phyloP scores from a whole-genome alignment of 129 eudicot genomes.

The Apium graveolens region DNA sequence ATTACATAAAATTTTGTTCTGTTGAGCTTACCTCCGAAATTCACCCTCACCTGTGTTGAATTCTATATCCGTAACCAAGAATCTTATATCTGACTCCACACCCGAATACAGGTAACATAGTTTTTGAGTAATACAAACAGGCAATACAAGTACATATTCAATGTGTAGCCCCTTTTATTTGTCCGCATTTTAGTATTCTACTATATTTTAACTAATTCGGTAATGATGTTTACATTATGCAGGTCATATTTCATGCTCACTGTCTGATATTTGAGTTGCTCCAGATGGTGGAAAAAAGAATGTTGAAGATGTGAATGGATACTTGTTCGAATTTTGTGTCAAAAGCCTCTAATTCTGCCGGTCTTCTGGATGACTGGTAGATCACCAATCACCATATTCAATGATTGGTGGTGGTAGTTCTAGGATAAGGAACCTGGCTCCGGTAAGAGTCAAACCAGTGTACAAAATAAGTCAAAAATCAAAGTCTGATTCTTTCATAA shows the following conservation, averaged over 20 bases:
- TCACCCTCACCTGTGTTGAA: too few species aligned
- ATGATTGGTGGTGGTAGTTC: conserved; percentile 36
- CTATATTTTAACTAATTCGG: neutral
- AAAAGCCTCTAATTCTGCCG: conserved; percentile 27
- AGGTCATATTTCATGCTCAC: conserved; percentile 80
- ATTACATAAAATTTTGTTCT: too few species aligned
- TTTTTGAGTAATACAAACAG: neutral
- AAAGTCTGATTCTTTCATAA: conserved; percentile 40
- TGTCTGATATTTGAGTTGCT: conserved; percentile 55
- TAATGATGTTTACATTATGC: conserved; percentile 20
- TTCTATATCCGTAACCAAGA: too few species aligned
- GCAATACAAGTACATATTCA: neutral
- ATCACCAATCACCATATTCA: conserved; percentile 14
- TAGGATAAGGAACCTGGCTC: conserved; percentile 46
- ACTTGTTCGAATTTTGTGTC: conserved; percentile 25
- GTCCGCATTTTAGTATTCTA: neutral
- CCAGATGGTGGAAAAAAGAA: conserved; percentile 33
- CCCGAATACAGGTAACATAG: neutral
- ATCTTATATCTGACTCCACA: neutral
- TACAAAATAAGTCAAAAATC: conserved; percentile 29
- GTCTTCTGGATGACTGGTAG: conserved; percentile 41
- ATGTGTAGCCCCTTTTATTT: neutral
- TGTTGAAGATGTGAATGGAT: conserved; percentile 46
- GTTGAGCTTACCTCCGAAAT: too few species aligned
- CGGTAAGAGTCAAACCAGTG: neutral